Base-by-base conservation (phyloP, 2,329 filamentous ascomycete genomes). In the Lecanosticta acicola region DNA sequence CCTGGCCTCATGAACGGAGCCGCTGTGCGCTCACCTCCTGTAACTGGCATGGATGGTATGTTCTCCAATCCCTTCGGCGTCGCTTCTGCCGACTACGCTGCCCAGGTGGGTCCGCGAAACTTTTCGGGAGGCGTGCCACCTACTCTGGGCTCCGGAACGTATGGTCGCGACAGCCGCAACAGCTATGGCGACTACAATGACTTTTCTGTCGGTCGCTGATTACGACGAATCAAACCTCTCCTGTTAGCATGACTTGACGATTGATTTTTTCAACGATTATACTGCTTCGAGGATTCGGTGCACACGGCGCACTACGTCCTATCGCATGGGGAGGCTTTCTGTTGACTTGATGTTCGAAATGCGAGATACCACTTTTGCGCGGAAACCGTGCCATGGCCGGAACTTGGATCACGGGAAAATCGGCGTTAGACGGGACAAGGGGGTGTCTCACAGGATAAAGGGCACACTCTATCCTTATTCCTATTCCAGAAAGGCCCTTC, bases 1-100 rank as follows among this genome's bases (percentile, higher is more conserved):
- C 86, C 87, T 19, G 55, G 57, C 2, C 48, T 62, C 9, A 32
- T 48, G 10, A 54, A 48, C 17, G 44, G 42, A 13, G 47, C 18
- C 41, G 35, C 29, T 20, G 57, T 52, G 33, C 55, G 49, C 16
- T 37, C 49, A 26, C 42, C 45, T 13, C 53, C 52, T 11, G 39
- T 37, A 32, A 39, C 43, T 1, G 55, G 54, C 5, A 49, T 61
- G 32, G 56, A 61, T 34, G 49, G 57, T 46, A 60, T 60, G 51
- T 64, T 63, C 45, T 49, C 51, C 18, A 57, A 61, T 32, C 57
- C 59, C 8, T 64, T 61, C 33, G 50, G 50, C 35, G 37, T 50
- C 20, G 36, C 51, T 11, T 37, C 43, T n/a, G 39, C 46, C 16
- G 54, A 58, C 10, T 59, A 58, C 35, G 39, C 48, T 37, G 46